Evolutionary conservation across 257 asterid species (phyloP).

Genomic region (Plantago elongata): DNA sequence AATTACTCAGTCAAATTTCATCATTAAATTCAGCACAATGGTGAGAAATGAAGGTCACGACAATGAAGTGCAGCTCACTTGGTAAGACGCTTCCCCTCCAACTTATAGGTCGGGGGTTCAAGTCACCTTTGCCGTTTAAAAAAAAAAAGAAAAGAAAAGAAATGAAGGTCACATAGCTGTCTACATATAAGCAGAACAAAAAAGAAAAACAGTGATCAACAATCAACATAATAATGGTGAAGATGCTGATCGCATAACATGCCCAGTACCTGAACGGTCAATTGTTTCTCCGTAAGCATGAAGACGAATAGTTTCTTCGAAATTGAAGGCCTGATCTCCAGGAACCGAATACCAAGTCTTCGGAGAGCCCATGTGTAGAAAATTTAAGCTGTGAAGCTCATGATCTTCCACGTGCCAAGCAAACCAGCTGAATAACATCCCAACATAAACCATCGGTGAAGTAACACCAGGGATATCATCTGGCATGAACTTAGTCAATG

Average conservation of each 20-base stretch:
- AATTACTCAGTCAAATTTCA: neutral
- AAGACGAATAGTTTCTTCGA: conserved; percentile 79
- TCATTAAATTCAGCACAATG: neutral
- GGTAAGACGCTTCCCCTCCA: too few relatives aligned
- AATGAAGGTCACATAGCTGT: conserved; percentile 1
- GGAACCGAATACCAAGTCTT: conserved; percentile 99
- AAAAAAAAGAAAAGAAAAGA: too few relatives aligned
- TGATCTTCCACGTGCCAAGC: conserved; percentile 99
- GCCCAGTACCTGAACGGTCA: conserved; percentile 64
- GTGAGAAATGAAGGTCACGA: conserved; percentile 3
- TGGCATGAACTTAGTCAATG: conserved; percentile 95
- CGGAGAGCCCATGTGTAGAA: conserved; percentile 88
- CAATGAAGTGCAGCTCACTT: too few relatives aligned
- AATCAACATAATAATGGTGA: neutral
- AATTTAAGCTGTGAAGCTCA: conserved; percentile 97
- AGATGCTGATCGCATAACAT: conserved; percentile 16
- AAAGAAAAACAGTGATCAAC: neutral
- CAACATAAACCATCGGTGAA: conserved; percentile 95
- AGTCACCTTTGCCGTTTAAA: too few relatives aligned
- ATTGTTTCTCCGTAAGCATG: conserved; percentile 66
- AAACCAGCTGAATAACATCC: conserved; percentile 99
- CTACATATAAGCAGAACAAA: neutral
- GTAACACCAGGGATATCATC: conserved; percentile 99
- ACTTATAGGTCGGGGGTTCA: too few relatives aligned
- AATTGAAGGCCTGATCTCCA: conserved; percentile 73